These are phyloP conservation scores for Chalciporus piperatus DNA, from an alignment of 768 basidiomycete species.

Conservation along the genomic window DNA sequence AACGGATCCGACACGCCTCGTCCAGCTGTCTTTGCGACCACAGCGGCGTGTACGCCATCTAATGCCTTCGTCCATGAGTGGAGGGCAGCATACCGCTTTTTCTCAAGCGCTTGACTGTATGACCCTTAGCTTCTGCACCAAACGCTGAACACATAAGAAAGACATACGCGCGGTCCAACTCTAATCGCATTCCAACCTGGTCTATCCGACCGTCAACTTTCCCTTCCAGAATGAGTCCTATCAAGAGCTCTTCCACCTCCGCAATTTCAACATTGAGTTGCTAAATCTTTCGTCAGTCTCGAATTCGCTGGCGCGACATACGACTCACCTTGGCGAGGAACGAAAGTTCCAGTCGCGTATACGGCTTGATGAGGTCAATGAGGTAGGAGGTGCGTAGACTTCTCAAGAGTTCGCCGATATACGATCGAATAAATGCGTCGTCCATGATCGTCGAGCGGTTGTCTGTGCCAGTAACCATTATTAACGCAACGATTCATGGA, in stretches of 20 bases:
- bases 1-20: constrained; percentile 32
- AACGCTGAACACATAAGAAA: not conserved
- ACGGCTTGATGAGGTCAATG: constrained; percentile 97
- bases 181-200: constrained; percentile 90
- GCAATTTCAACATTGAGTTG: constrained; percentile 92
- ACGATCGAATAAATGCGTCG: constrained; percentile 89
- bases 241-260: constrained; percentile 92
- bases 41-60: constrained; percentile 69
- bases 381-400: constrained; percentile 95
- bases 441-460: constrained; percentile 96
- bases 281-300: constrained; percentile 39
- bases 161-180: constrained; percentile 79
- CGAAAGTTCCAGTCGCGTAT: constrained; percentile 88
- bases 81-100: constrained; percentile 78
- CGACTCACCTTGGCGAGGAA: constrained; percentile 82
- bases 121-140: constrained; percentile 3
- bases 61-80: constrained; percentile 83
- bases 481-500: not conserved
- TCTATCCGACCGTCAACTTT: constrained; percentile 96
- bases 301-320: not conserved
- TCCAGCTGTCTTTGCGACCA: constrained; percentile 67
- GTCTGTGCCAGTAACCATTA: constrained; percentile 43
- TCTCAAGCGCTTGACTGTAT: constrained; percentile 79
- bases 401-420: constrained; percentile 94
- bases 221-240: constrained; percentile 93